Percentiles rank a stretch among this genome's conserved stretches.
These are phyloP conservation scores for Fusarium avenaceum DNA, from an alignment of 2,329 filamentous ascomycete genomes.

Conservation along the genomic window DNA sequence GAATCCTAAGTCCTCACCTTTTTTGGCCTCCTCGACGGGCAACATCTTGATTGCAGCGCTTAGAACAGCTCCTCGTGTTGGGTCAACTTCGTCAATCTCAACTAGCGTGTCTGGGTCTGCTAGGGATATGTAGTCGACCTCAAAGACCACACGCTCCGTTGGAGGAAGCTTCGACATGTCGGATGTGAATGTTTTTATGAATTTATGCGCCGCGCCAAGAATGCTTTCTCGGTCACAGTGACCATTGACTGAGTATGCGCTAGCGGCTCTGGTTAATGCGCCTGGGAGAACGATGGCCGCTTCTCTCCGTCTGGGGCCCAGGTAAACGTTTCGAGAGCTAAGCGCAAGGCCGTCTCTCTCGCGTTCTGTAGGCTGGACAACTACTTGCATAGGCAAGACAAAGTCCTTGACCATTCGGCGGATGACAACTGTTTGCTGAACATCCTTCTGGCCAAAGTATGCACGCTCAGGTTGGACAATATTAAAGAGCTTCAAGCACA, in stretches of 20 bases:
- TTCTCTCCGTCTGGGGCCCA: conserved; percentile 79
- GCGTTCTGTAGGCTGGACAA: conserved; percentile 80
- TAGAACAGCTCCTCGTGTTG: conserved; percentile 79
- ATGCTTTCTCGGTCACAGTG: conserved; percentile 72
- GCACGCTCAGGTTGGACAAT: conserved; percentile 73
- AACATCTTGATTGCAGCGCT: conserved; percentile 94
- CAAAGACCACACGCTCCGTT: conserved; percentile 75
- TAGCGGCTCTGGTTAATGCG: conserved; percentile 78
- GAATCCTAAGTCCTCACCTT: conserved; percentile 81
- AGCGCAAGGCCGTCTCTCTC: conserved; percentile 87
- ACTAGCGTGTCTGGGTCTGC: conserved; percentile 87
- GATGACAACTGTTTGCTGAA: conserved; percentile 95
- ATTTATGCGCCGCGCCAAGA: conserved; percentile 76
- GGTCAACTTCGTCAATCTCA: conserved; percentile 80
- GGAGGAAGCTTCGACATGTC: conserved; percentile 74
- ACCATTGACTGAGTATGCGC: conserved; percentile 69
- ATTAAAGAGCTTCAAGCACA: conserved; percentile 84
- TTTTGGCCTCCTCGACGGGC: conserved; percentile 77
- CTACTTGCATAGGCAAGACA: conserved; percentile 79
- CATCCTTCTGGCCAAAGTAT: conserved; percentile 97
- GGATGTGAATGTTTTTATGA: conserved; percentile 67
- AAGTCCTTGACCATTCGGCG: conserved; percentile 90
- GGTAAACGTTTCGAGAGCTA: conserved; percentile 94
- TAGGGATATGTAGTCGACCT: conserved; percentile 93
- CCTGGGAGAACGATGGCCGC: conserved; percentile 79